A percentile compares a stretch with the other conserved stretches of the same genome.
Conservation (phyloP, 257 asterid genomes). For the Orobanche coerulescens region DNA sequence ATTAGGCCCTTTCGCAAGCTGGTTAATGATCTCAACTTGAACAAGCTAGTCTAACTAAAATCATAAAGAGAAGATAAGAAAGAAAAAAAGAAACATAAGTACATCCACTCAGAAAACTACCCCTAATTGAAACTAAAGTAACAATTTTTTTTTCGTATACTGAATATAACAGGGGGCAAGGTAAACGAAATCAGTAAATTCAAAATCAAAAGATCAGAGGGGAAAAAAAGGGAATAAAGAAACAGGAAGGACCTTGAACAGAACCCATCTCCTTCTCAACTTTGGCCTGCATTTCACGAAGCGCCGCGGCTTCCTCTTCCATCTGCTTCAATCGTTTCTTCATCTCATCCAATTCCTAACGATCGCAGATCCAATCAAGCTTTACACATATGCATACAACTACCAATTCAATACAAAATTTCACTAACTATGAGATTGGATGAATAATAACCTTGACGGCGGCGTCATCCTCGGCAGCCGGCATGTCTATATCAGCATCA, state of each 20-base stretch:
- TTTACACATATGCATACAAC: background rate
- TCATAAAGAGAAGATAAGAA: no score
- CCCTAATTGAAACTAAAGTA: no score
- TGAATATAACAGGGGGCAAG: no score
- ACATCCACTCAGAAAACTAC: background rate
- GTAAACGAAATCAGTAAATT: background rate
- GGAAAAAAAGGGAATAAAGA: no score
- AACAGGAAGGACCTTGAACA: constrained; percentile 35
- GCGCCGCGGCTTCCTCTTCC: constrained; percentile 68
- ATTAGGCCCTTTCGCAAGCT: no score
- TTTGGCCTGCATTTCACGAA: constrained; percentile 60
- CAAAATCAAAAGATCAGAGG: constrained; percentile 1
- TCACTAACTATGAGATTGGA: background rate
- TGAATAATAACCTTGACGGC: constrained; percentile 38
- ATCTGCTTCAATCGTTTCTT: constrained; percentile 60
- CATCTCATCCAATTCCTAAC: constrained; percentile 66
- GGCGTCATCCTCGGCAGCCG: constrained; percentile 47
- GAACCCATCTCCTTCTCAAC: constrained; percentile 70
- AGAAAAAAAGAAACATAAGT: no score
- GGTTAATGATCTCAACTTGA: no score
- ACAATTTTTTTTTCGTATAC: no score
- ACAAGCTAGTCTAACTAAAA: no score
- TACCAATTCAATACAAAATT: background rate
- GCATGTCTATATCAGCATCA: constrained; percentile 51
- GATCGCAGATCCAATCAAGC: constrained; percentile 19